Conservation (phyloP, 2,329 filamentous ascomycete genomes). For the Trichoderma sp. region DNA sequence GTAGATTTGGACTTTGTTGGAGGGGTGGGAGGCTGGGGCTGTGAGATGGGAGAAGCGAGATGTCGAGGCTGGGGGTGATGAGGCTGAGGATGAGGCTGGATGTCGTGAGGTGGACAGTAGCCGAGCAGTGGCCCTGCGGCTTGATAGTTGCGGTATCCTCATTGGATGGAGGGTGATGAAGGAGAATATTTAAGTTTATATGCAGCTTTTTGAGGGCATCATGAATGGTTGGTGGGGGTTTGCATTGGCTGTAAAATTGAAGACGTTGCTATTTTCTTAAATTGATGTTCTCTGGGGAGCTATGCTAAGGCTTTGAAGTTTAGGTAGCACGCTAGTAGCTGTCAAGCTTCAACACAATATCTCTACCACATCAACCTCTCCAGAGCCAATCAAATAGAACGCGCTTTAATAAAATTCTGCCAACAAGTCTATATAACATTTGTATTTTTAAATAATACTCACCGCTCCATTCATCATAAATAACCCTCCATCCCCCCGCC, state of each 20-base stretch:
- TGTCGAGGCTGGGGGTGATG: background rate
- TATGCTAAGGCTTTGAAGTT: background rate
- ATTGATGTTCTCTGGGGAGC: background rate
- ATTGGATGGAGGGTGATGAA: background rate
- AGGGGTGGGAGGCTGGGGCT: conserved; percentile 47
- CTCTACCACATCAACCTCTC: background rate
- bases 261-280: background rate
- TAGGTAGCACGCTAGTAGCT: background rate
- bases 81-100: background rate
- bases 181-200: background rate
- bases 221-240: background rate
- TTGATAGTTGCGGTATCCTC: background rate
- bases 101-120: background rate
- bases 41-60: conserved; percentile 40
- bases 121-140: background rate
- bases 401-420: background rate
- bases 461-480: background rate
- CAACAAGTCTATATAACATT: no score
- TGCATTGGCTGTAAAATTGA: background rate
- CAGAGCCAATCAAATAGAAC: background rate
- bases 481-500: background rate
- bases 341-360: background rate
- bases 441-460: background rate
- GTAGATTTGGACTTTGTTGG: conserved; percentile 67
- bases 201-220: background rate